Conservation (phyloP, 805 yeast genomes). For the Kodamaea nitidulidarum region DNA sequence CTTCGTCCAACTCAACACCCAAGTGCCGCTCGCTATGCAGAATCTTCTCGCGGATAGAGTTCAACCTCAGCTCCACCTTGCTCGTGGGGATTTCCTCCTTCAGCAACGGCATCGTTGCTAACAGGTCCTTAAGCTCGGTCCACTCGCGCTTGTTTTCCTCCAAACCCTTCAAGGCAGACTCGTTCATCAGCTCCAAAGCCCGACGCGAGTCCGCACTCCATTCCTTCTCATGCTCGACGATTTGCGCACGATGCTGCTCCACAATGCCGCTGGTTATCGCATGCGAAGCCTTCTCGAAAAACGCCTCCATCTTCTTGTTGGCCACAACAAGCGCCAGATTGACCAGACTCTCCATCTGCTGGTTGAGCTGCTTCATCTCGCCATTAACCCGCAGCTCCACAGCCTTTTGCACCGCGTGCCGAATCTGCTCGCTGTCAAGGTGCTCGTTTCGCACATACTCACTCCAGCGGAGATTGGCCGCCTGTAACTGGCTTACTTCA, state of each 20-base stretch:
- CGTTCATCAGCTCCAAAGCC: conserved; percentile 4
- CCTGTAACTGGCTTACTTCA: background rate
- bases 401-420: background rate
- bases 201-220: conserved; percentile 5
- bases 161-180: conserved; percentile 1
- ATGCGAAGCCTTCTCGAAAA: conserved; percentile 4
- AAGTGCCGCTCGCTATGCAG: conserved; percentile 1
- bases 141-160: conserved; percentile 7
- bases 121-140: conserved; percentile 6
- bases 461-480: background rate
- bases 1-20: conserved; percentile 2
- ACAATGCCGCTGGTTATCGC: conserved; percentile 5
- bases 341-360: conserved; percentile 3
- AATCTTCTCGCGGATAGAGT: conserved; percentile 5
- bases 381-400: conserved; percentile 5
- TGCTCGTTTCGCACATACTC: conserved; percentile 6
- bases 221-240: conserved; percentile 1
- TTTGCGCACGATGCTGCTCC: conserved; percentile 4
- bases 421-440: conserved; percentile 1
- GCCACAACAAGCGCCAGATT: conserved; percentile 1
- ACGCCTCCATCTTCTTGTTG: background rate
- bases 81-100: conserved; percentile 1
- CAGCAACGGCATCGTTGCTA: conserved; percentile 1
- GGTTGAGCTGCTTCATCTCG: conserved; percentile 3
- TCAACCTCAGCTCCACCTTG: conserved; percentile 6